phyloP scores from a whole-genome alignment of 2,329 filamentous ascomycete species.

The Cladophialophora chaetospira region DNA sequence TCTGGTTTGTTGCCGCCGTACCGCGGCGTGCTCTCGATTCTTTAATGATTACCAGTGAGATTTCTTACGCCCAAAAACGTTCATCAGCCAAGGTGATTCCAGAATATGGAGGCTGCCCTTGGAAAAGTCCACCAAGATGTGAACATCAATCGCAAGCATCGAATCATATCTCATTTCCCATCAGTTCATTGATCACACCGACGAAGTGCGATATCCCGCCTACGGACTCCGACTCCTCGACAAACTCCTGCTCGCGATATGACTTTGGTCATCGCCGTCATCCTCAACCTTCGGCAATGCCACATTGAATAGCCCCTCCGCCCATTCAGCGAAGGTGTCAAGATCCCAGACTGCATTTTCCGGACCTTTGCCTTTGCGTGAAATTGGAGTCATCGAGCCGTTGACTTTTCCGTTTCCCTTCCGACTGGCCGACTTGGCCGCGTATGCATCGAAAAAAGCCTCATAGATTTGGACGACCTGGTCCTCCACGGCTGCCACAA shows the following conservation, averaged over 20 bases:
- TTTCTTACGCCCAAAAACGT: too few species aligned
- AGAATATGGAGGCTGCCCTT: too few species aligned
- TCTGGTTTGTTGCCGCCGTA: too few species aligned
- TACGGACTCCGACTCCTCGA: conserved; percentile 29
- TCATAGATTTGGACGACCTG: conserved; percentile 65
- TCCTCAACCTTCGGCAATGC: conserved; percentile 36
- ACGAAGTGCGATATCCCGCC: not conserved
- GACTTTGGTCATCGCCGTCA: conserved; percentile 33
- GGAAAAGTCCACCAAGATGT: too few species aligned
- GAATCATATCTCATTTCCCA: not conserved
- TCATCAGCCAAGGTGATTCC: too few species aligned
- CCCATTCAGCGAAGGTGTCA: conserved; percentile 66
- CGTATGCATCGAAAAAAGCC: conserved; percentile 61
- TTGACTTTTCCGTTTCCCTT: conserved; percentile 36
- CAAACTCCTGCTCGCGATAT: conserved; percentile 29
- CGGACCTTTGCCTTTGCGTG: conserved; percentile 59
- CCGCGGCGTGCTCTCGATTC: too few species aligned
- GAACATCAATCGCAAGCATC: too few species aligned
- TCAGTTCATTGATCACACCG: not conserved
- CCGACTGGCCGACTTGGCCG: conserved; percentile 31
- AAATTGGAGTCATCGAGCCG: conserved; percentile 37
- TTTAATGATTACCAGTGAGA: too few species aligned
- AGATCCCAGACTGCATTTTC: conserved; percentile 67
- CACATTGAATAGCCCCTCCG: conserved; percentile 57
- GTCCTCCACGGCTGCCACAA: conserved; percentile 67